Evolutionary conservation across 192 early-diverging fungal species (phyloP), one percentile per base, ranked within the genome.

Genomic region (Spinellus fusiger): DNA sequence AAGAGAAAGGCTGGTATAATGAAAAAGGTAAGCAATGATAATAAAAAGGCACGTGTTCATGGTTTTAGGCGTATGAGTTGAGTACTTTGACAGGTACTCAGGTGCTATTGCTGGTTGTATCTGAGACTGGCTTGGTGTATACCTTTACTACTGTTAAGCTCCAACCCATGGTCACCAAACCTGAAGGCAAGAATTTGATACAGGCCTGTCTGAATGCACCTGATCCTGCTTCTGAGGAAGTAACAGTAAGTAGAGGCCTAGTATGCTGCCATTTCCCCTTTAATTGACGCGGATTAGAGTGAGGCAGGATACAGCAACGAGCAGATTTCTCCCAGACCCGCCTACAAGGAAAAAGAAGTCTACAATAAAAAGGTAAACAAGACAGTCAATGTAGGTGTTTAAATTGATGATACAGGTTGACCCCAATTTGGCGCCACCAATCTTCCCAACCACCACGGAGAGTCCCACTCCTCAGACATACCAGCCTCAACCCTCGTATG

Each of bases 1-100:
- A 96, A 96, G 74, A 83, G 94, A 68, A 95, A 94, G 63, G 89
- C 92, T 10, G 94, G 94, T 33, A 93, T 96, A 62, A 94, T 96
- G 94, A 96, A 96, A 75, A 96, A 96, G 87, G 84, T 87, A 71
- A 44, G 18, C 3, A 44, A 18, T 18, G 18, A 44, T 12, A 44
- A 44, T 18, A 44, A 44, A 44, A 18, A 44, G 15, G 40, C 40
- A 44, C 40, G 18, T 44, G 40, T 12, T 3, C 10, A 18, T 5
- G 10, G 18, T 6, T 15, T 27, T 63, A 87, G 84, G 94, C 93
- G 2, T 94, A 90, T 64, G 94, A 96, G 71, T 80, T 96, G 16
- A 89, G 88, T 65, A 93, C 92, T 20, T 76, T 96, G 63, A 96
- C 94, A 25, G 94, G 94, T 53, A 96, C 94, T n/a, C 92, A 96